phyloP scores from a whole-genome alignment of 2,329 filamentous ascomycete species.

The Ophiosphaerella herpotricha region DNA sequence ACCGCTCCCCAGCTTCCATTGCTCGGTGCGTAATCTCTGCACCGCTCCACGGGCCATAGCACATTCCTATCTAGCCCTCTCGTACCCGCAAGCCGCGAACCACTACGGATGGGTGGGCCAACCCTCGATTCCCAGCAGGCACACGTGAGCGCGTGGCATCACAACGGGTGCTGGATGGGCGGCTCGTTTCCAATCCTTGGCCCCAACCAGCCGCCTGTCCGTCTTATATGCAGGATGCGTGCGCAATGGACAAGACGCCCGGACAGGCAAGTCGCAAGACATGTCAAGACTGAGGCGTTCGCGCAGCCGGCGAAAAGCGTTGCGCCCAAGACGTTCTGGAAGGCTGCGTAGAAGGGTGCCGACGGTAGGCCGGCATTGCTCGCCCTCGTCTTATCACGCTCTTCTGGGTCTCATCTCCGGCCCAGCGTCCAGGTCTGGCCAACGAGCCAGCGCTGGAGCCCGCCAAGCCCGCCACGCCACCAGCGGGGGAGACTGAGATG shows the following conservation, averaged over 20 bases:
- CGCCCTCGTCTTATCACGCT: slow-evolving; percentile 22
- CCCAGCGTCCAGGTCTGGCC: slow-evolving; percentile 10
- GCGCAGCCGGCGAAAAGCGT: background rate
- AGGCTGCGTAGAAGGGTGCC: slow-evolving; percentile 23
- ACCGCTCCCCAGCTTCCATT: no score
- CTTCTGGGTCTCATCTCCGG: slow-evolving; percentile 22
- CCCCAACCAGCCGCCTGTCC: slow-evolving; percentile 6
- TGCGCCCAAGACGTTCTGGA: slow-evolving; percentile 18
- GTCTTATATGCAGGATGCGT: slow-evolving; percentile 15
- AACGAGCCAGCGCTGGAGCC: slow-evolving; percentile 27
- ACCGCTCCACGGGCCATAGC: no score
- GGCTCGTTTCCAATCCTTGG: slow-evolving; percentile 15
- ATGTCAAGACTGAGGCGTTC: slow-evolving; percentile 10
- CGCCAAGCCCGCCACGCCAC: slow-evolving; percentile 67
- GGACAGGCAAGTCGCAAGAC: slow-evolving; percentile 31
- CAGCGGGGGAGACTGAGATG: slow-evolving; percentile 45
- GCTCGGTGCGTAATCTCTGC: no score
- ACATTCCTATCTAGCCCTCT: no score
- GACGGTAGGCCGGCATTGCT: background rate
- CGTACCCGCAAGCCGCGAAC: no score
- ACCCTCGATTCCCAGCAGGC: no score
- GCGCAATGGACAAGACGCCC: slow-evolving; percentile 7
- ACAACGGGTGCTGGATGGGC: slow-evolving; percentile 9
- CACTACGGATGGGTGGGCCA: no score
- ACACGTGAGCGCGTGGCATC: no score